Conservation (phyloP, 306 rosid species). For the Gynostemma pentaphyllum region DNA sequence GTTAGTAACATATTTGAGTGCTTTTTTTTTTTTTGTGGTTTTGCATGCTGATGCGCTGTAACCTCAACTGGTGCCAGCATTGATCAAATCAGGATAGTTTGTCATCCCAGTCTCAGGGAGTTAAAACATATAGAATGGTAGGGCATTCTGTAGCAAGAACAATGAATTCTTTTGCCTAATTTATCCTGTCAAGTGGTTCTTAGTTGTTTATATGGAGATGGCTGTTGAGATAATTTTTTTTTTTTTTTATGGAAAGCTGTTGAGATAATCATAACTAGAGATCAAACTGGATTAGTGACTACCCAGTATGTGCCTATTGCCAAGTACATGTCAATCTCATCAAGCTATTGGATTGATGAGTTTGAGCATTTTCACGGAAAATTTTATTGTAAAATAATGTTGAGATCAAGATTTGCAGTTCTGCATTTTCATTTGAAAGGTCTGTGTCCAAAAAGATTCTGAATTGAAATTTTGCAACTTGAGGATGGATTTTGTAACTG, state of each 20-base stretch:
- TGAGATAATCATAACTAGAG: too few relatives aligned
- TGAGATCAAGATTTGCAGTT: neutral
- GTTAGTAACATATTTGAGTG: neutral
- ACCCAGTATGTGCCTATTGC: neutral
- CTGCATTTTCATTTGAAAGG: neutral
- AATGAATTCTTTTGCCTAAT: neutral
- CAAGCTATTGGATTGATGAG: neutral
- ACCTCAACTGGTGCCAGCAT: neutral
- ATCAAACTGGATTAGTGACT: neutral
- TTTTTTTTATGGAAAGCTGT: neutral
- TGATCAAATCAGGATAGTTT: neutral
- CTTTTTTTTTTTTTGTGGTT: neutral
- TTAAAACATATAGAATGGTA: neutral
- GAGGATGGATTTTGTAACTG: neutral
- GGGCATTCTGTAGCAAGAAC: neutral
- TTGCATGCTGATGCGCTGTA: neutral
- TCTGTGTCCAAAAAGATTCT: neutral
- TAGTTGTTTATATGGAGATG: neutral
- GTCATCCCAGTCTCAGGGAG: neutral
- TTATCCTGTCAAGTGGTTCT: neutral
- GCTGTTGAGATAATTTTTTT: too few relatives aligned
- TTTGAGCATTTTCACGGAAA: neutral
- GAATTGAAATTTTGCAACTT: neutral
- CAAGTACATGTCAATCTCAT: neutral
- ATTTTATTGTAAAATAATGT: neutral